Conservation (phyloP, 2,329 filamentous ascomycete species). For the Ophiocordyceps camponoti-floridani region DNA sequence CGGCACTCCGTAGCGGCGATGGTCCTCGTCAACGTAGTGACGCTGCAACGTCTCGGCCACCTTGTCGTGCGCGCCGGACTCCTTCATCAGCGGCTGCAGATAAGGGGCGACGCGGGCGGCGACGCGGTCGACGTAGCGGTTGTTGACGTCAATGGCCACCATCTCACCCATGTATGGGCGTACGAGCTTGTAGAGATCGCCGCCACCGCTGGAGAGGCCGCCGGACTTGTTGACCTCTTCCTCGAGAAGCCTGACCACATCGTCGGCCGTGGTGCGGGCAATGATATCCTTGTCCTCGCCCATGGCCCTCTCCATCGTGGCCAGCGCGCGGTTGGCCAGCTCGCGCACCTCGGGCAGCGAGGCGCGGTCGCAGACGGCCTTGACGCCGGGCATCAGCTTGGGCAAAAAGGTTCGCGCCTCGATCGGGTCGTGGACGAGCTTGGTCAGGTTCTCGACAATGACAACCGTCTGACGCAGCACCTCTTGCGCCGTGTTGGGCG, state of each 20-base stretch:
- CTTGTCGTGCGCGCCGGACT: constrained; percentile 37
- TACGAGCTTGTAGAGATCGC: constrained; percentile 47
- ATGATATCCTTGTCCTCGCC: constrained; percentile 47
- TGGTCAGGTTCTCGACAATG: constrained; percentile 94
- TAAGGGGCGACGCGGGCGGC: constrained; percentile 54
- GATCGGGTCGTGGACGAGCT: constrained; percentile 86
- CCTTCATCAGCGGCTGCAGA: constrained; percentile 49
- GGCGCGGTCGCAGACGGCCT: constrained; percentile 70
- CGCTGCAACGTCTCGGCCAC: constrained; percentile 59
- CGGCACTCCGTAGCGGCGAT: constrained; percentile 70
- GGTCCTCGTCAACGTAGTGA: constrained; percentile 67
- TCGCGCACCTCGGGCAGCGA: constrained; percentile 91
- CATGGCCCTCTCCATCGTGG: constrained; percentile 91
- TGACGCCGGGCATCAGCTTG: constrained; percentile 84
- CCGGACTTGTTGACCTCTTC: constrained; percentile 55
- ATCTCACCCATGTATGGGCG: constrained; percentile 65
- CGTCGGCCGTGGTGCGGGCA: constrained; percentile 49
- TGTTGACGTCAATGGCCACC: constrained; percentile 76
- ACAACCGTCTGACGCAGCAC: constrained; percentile 90
- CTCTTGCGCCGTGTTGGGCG: constrained; percentile 78
- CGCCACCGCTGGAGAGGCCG: constrained; percentile 31
- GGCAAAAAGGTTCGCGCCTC: constrained; percentile 91
- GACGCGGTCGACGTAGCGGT: constrained; percentile 61
- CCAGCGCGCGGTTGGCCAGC: constrained; percentile 63
- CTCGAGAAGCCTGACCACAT: constrained; percentile 59